phyloP scores from a whole-genome alignment of 768 basidiomycete genomes.

The Hydnomerulius pinastri region DNA sequence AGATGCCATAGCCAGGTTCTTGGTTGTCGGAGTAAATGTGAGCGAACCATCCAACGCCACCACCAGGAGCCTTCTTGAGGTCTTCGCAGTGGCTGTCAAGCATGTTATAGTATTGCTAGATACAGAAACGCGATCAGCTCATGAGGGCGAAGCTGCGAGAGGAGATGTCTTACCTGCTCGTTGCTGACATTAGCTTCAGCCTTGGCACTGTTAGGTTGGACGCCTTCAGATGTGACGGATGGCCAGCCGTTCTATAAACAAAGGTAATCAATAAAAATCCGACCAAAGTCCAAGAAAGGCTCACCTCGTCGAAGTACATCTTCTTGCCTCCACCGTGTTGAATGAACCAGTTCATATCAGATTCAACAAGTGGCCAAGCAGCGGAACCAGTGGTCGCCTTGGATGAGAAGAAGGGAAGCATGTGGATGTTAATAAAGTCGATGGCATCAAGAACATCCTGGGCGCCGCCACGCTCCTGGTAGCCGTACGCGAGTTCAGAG shows the following conservation, averaged over 20 bases:
- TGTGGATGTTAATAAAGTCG: constrained; percentile 68
- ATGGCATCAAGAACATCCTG: constrained; percentile 57
- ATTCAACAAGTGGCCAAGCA: constrained; percentile 63
- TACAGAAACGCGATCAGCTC: constrained; percentile 1
- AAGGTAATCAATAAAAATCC: not conserved
- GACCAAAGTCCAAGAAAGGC: constrained; percentile 5
- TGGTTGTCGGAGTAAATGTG: constrained; percentile 73
- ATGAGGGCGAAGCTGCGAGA: not conserved
- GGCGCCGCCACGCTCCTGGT: constrained; percentile 52
- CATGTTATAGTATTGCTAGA: constrained; percentile 55
- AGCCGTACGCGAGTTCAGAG: constrained; percentile 65
- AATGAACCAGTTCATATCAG: constrained; percentile 69
- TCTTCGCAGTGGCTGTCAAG: constrained; percentile 64
- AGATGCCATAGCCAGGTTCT: constrained; percentile 73
- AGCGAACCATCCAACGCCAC: constrained; percentile 81
- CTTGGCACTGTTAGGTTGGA: constrained; percentile 62
- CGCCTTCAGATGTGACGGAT: constrained; percentile 57
- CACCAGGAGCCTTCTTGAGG: constrained; percentile 58
- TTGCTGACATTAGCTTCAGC: constrained; percentile 65
- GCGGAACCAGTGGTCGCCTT: constrained; percentile 42
- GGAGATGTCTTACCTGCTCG: constrained; percentile 49
- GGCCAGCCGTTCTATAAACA: constrained; percentile 75
- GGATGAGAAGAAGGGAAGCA: constrained; percentile 64
- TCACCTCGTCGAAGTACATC: constrained; percentile 71
- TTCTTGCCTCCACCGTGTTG: constrained; percentile 67